Percentiles rank a stretch among this genome's conserved stretches.
Conservation (phyloP, 2,329 filamentous ascomycete genomes). For the Berkeleyomyces rouxiae region DNA sequence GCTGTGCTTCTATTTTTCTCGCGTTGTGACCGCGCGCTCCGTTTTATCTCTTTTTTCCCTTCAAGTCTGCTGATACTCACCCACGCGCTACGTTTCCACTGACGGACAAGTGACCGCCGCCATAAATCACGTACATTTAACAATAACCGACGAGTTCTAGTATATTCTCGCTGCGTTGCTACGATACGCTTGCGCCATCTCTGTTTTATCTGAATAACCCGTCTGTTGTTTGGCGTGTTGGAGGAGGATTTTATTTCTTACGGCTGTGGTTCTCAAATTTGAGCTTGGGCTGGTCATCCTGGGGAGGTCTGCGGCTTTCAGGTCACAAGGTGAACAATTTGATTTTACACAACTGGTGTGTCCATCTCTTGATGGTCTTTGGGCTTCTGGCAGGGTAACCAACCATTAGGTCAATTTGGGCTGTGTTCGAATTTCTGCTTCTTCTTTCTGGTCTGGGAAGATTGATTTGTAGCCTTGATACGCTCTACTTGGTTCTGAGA, state of each 20-base stretch:
- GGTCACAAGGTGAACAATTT: slow-evolving; percentile 7
- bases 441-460: background rate
- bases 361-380: background rate
- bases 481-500: background rate
- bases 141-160: background rate
- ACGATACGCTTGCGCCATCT: slow-evolving; percentile 12
- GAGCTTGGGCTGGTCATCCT: slow-evolving; percentile 10
- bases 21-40: slow-evolving; percentile 8
- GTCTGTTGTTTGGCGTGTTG: slow-evolving; percentile 9
- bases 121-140: background rate
- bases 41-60: slow-evolving; percentile 22
- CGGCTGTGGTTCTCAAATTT: slow-evolving; percentile 5
- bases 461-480: background rate
- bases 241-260: slow-evolving; percentile 10
- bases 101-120: background rate
- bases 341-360: slow-evolving; percentile 8
- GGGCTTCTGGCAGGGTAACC: background rate
- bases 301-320: slow-evolving; percentile 1
- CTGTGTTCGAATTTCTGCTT: background rate
- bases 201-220: slow-evolving; percentile 8
- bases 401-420: background rate
- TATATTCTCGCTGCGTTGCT: background rate
- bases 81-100: background rate
- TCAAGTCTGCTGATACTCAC: slow-evolving; percentile 24
- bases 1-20: background rate